Percentiles rank a stretch among this genome's conserved stretches.
Evolutionary conservation across 352 stramenopile species (phyloP).

Genomic region (Pythium dissimile): DNA sequence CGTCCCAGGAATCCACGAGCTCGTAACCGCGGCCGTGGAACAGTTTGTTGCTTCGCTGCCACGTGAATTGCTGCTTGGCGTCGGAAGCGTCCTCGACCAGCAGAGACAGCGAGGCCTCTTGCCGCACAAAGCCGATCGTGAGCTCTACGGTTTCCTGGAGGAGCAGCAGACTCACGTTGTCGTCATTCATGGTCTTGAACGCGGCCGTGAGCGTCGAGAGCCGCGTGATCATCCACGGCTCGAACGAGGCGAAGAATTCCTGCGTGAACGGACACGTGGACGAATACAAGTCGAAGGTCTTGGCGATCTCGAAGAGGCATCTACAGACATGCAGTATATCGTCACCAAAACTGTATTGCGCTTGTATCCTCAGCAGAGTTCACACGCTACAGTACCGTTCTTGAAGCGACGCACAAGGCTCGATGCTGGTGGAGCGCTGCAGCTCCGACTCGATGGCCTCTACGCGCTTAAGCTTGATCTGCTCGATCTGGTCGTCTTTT

Average conservation of each 20-base stretch:
- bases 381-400: slow-evolving; percentile 54
- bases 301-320: slow-evolving; percentile 70
- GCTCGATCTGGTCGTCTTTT: slow-evolving; percentile 75
- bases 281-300: slow-evolving; percentile 70
- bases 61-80: slow-evolving; percentile 38
- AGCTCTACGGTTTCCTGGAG: slow-evolving; percentile 54
- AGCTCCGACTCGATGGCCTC: slow-evolving; percentile 62
- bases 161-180: slow-evolving; percentile 59
- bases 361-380: too few species aligned
- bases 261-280: slow-evolving; percentile 55
- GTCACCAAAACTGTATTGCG: not conserved
- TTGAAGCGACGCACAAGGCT: slow-evolving; percentile 31
- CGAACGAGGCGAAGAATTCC: slow-evolving; percentile 58
- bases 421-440: slow-evolving; percentile 27
- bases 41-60: slow-evolving; percentile 26
- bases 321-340: slow-evolving; percentile 17
- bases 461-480: slow-evolving; percentile 53
- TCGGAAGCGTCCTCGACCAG: slow-evolving; percentile 34
- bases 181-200: slow-evolving; percentile 69
- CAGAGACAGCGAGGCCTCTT: slow-evolving; percentile 42
- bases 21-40: slow-evolving; percentile 23
- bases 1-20: slow-evolving; percentile 66
- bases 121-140: slow-evolving; percentile 65
- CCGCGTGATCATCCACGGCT: slow-evolving; percentile 76
- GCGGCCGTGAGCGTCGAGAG: slow-evolving; percentile 58